A percentile compares a stretch with the other conserved stretches of the same genome.
Conservation (phyloP, 2,329 filamentous ascomycete species). For the Bipolaris zeicola region DNA sequence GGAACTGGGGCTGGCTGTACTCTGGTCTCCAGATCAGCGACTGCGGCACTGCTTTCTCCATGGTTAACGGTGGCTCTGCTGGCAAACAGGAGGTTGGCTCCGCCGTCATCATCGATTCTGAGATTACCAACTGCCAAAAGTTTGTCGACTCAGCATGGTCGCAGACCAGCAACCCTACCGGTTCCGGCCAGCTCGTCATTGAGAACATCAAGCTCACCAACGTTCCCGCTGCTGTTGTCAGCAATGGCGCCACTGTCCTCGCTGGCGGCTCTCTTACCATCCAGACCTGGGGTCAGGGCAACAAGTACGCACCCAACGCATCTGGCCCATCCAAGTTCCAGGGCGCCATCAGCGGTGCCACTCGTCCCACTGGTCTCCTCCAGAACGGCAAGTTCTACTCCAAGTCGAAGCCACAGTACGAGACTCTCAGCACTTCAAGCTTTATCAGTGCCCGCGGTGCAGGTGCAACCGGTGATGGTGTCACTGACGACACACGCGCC, state of each 20-base stretch:
- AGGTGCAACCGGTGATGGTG: slow-evolving; percentile 75
- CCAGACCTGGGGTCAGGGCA: slow-evolving; percentile 45
- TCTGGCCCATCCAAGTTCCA: slow-evolving; percentile 55
- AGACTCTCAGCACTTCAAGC: slow-evolving; percentile 59
- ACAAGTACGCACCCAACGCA: slow-evolving; percentile 46
- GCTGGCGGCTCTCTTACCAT: slow-evolving; percentile 44
- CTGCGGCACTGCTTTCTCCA: slow-evolving; percentile 61
- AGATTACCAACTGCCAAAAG: slow-evolving; percentile 56
- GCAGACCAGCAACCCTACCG: slow-evolving; percentile 46
- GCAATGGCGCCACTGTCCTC: slow-evolving; percentile 37
- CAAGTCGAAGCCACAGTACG: slow-evolving; percentile 58
- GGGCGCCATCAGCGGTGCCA: slow-evolving; percentile 53
- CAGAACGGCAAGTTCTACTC: slow-evolving; percentile 56
- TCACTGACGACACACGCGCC: slow-evolving; percentile 80
- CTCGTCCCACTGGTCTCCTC: slow-evolving; percentile 56
- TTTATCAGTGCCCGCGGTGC: slow-evolving; percentile 62
- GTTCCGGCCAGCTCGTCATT: slow-evolving; percentile 59
- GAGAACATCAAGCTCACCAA: slow-evolving; percentile 58
- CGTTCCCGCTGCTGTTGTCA: slow-evolving; percentile 41
- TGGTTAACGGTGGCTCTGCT: slow-evolving; percentile 45
- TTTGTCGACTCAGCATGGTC: slow-evolving; percentile 57
- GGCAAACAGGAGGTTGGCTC: slow-evolving; percentile 56
- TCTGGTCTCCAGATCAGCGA: slow-evolving; percentile 58
- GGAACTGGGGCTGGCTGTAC: slow-evolving; percentile 67
- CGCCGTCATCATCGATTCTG: slow-evolving; percentile 63